Evolutionary conservation across 2,329 filamentous ascomycete species (phyloP).

Genomic region (Paramyrothecium sp.): DNA sequence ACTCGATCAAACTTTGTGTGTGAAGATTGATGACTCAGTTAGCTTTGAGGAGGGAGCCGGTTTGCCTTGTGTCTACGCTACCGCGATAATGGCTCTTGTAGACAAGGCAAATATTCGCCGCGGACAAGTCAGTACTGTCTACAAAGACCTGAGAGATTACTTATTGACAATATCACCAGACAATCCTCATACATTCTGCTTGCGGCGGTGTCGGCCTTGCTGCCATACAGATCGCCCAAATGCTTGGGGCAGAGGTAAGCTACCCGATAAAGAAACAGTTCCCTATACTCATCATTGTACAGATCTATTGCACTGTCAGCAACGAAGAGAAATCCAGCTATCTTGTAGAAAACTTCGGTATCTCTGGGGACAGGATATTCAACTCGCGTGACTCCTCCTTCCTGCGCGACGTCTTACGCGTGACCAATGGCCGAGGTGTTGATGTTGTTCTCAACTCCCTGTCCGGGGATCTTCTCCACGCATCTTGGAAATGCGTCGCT

Average conservation of each 20-base stretch:
- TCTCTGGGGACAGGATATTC: background rate
- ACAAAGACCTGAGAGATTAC: no score
- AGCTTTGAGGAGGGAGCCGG: background rate
- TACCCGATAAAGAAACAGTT: no score
- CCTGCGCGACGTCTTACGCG: background rate
- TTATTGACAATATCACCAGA: slow-evolving; percentile 8
- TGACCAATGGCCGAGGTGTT: background rate
- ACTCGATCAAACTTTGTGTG: background rate
- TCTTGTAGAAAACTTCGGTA: slow-evolving; percentile 11
- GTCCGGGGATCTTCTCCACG: background rate
- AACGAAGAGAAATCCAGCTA: slow-evolving; percentile 28
- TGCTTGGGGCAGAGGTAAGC: slow-evolving; percentile 23
- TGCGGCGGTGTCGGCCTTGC: slow-evolving; percentile 33
- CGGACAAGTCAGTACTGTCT: no score
- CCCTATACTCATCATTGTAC: no score
- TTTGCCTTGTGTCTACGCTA: background rate
- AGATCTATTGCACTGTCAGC: slow-evolving; percentile 34
- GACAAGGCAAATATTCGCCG: background rate
- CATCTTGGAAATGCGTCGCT: background rate
- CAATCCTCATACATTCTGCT: slow-evolving; percentile 32
- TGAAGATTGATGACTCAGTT: background rate
- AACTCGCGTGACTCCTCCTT: background rate
- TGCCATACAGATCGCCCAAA: slow-evolving; percentile 26
- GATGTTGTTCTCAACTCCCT: background rate
- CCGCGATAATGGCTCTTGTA: background rate